A percentile compares a stretch with the other conserved stretches of the same genome.
Conservation (phyloP, 2,329 filamentous ascomycete species). For the Acephala macrosclerotiorum region DNA sequence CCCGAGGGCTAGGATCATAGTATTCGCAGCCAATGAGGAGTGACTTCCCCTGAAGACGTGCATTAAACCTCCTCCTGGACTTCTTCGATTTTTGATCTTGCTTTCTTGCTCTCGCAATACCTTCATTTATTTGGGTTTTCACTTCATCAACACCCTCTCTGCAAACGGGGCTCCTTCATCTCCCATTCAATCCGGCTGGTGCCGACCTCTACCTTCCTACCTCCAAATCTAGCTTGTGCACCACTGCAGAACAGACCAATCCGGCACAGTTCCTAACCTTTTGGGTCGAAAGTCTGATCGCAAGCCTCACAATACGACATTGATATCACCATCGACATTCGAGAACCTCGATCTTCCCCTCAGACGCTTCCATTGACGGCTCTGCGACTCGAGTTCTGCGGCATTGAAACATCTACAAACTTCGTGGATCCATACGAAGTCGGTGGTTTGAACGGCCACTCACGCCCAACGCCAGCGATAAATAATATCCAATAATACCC, state of each 20-base stretch:
- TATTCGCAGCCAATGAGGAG: no score
- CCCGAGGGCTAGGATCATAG: no score
- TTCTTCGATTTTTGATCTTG: background rate
- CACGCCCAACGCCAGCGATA: background rate
- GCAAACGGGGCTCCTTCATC: slow-evolving; percentile 6
- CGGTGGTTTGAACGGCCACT: background rate
- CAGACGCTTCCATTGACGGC: background rate
- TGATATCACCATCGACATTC: background rate
- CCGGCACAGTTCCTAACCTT: background rate
- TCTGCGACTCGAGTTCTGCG: background rate
- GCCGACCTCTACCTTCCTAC: slow-evolving; percentile 4
- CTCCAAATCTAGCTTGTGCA: background rate
- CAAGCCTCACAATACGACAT: slow-evolving; percentile 3
- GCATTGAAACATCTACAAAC: background rate
- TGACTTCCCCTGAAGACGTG: no score
- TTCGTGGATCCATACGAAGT: background rate
- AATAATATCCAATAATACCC: background rate
- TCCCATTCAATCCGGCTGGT: background rate
- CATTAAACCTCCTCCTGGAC: background rate
- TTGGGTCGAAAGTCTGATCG: slow-evolving; percentile 14
- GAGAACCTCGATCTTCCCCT: background rate
- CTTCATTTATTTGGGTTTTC: background rate
- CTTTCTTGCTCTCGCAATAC: background rate
- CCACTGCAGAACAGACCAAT: slow-evolving; percentile 7
- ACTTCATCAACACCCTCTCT: slow-evolving; percentile 5